phyloP scores from a whole-genome alignment of 164 flowering plant genomes.

The Nymphaea colorata region DNA sequence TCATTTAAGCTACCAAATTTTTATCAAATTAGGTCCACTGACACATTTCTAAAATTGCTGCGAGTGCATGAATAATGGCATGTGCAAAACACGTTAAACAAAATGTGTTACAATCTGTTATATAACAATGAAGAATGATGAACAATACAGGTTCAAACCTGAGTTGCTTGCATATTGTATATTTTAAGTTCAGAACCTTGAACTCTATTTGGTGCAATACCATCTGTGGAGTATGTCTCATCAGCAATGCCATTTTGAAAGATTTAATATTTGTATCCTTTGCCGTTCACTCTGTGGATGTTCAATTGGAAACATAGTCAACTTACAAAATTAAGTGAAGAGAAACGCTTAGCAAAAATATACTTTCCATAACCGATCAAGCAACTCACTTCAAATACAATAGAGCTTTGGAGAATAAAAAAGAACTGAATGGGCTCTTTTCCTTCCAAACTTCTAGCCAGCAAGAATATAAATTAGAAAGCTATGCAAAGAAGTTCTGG shows the following conservation, averaged over 20 bases:
- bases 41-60: too few species aligned
- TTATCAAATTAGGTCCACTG: too few species aligned
- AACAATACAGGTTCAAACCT: conserved; percentile 68
- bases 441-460: conserved; percentile 90
- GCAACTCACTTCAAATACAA: conserved; percentile 60
- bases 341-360: background rate
- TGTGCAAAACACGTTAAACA: too few species aligned
- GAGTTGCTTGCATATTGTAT: conserved; percentile 79
- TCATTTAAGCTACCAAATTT: too few species aligned
- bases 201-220: conserved; percentile 75
- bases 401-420: conserved; percentile 83
- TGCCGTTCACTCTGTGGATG: conserved; percentile 80
- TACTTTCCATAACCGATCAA: background rate
- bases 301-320: background rate
- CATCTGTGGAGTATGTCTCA: conserved; percentile 75
- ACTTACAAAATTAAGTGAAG: background rate
- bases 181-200: conserved; percentile 98
- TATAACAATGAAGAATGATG: conserved; percentile 1
- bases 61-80: too few species aligned
- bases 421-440: conserved; percentile 82
- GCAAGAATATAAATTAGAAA: background rate
- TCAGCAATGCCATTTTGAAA: conserved; percentile 62
- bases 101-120: too few species aligned
- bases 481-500: background rate
- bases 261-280: conserved; percentile 65